phyloP scores from a whole-genome alignment of 805 yeast species.

The Sugiyamaella qingdaonensis region DNA sequence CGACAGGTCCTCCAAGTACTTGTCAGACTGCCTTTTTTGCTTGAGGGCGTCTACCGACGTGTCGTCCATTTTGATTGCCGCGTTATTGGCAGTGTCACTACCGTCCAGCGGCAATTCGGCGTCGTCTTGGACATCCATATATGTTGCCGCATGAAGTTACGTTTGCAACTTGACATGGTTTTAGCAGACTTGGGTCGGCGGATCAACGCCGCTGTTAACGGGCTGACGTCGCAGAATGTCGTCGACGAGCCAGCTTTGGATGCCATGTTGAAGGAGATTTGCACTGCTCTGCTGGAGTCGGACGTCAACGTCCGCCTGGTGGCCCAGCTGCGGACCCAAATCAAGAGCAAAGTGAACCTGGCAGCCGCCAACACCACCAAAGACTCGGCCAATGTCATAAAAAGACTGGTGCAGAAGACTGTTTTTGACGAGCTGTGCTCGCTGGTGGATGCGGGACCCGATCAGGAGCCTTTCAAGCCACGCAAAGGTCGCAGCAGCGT shows the following conservation, averaged over 20 bases:
- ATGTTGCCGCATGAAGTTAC: slow-evolving; percentile 1
- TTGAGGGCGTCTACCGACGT: too few species aligned
- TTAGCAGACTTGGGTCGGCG: slow-evolving; percentile 75
- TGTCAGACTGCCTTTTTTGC: neutral
- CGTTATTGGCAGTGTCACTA: neutral
- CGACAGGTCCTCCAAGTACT: neutral
- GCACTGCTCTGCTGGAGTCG: slow-evolving; percentile 86
- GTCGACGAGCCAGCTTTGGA: slow-evolving; percentile 64
- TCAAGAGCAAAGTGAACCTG: slow-evolving; percentile 53
- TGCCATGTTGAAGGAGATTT: slow-evolving; percentile 76
- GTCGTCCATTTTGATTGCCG: neutral
- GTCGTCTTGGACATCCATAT: neutral
- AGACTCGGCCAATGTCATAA: slow-evolving; percentile 66
- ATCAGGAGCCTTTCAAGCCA: slow-evolving; percentile 65
- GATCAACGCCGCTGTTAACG: slow-evolving; percentile 68
- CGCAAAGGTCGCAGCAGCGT: slow-evolving; percentile 75
- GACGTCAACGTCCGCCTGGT: slow-evolving; percentile 90
- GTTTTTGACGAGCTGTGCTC: slow-evolving; percentile 89
- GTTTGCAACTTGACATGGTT: slow-evolving; percentile 46
- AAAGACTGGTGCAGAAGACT: slow-evolving; percentile 79
- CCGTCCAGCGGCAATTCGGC: neutral
- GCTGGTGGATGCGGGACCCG: slow-evolving; percentile 63
- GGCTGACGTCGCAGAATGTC: slow-evolving; percentile 52
- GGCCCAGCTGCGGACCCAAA: slow-evolving; percentile 65
- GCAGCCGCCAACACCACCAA: slow-evolving; percentile 43